Conservation (phyloP, 2,329 filamentous ascomycete genomes). For the Ceratocystis smalleyi region DNA sequence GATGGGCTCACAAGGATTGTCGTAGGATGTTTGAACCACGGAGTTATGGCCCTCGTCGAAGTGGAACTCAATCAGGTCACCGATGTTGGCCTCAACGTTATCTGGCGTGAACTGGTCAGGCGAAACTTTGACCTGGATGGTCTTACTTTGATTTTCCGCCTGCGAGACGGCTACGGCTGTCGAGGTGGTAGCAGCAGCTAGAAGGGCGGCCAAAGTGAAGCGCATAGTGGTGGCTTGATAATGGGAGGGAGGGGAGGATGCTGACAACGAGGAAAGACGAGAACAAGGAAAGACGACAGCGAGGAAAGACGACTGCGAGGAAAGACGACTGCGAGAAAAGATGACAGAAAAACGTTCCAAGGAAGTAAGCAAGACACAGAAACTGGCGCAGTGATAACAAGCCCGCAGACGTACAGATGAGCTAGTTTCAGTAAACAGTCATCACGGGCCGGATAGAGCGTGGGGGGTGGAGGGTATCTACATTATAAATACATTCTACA, state of each 20-base stretch:
- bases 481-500: no score
- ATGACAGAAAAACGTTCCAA: no score
- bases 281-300: no score
- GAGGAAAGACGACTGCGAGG: not conserved
- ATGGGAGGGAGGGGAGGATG: not conserved
- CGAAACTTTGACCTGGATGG: not conserved
- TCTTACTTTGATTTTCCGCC: not conserved
- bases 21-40: conserved; percentile 30
- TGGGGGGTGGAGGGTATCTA: no score
- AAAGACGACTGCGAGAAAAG: not conserved
- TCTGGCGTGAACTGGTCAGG: not conserved
- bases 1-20: conserved; percentile 29
- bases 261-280: no score
- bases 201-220: not conserved
- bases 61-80: conserved; percentile 39
- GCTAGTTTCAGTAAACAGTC: no score
- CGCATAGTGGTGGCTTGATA: not conserved
- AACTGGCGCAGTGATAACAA: no score
- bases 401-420: no score
- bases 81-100: conserved; percentile 28
- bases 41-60: conserved; percentile 38
- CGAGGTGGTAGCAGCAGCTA: not conserved
- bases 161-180: not conserved
- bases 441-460: no score
- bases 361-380: no score